Percentiles rank a stretch among this genome's conserved stretches.
These are phyloP conservation scores for Leucocoprinus leucothites DNA, from an alignment of 768 basidiomycete species.

Conservation along the genomic window DNA sequence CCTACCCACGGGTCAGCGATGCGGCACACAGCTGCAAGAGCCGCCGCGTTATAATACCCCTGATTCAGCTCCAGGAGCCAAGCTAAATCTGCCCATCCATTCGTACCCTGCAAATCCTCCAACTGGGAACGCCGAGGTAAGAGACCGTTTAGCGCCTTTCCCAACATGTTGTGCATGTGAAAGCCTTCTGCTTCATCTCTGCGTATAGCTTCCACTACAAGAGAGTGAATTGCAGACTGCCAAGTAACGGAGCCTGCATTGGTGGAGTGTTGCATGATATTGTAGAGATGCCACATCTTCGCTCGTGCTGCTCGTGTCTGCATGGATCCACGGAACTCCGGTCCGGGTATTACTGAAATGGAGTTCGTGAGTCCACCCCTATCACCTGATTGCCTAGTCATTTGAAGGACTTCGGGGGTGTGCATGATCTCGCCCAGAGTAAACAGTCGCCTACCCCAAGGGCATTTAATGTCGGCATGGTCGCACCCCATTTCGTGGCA, in stretches of 20 bases:
- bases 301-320: conserved; percentile 8
- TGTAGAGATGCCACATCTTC: conserved; percentile 17
- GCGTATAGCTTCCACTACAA: conserved; percentile 20
- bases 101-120: conserved; percentile 12
- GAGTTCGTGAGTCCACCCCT: neutral
- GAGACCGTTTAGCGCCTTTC: conserved; percentile 22
- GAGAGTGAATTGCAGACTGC: conserved; percentile 21
- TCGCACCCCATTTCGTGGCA: conserved; percentile 5
- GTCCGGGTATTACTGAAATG: neutral
- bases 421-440: conserved; percentile 8
- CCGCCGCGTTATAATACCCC: conserved; percentile 23
- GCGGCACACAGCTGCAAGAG: conserved; percentile 23
- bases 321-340: neutral
- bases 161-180: conserved; percentile 19
- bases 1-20: conserved; percentile 2
- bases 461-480: conserved; percentile 1
- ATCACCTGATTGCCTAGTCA: neutral
- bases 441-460: conserved; percentile 6
- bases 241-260: conserved; percentile 18
- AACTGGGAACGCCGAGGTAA: conserved; percentile 20
- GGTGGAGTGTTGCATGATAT: conserved; percentile 17
- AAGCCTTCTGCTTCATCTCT: conserved; percentile 17
- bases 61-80: conserved; percentile 25
- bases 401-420: conserved; percentile 3
- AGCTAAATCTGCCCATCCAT: conserved; percentile 23